Evolutionary conservation across 371 early-diverging fungal genomes (phyloP).

Genomic region (Cokeromyces recurvatus): DNA sequence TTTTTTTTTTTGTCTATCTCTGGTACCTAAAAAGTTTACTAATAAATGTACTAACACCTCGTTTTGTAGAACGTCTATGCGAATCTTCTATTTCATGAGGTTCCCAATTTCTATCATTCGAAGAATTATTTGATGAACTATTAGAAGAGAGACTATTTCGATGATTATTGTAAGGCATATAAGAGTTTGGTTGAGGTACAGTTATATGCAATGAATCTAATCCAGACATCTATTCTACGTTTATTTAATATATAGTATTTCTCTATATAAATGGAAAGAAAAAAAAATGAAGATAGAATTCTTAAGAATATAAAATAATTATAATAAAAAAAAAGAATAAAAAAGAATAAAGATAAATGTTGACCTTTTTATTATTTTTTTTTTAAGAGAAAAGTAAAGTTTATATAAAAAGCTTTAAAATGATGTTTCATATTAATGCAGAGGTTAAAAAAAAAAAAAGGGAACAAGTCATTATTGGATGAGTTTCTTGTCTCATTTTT

Average conservation of each 20-base stretch:
- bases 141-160: constrained; percentile 6
- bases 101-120: constrained; percentile 16
- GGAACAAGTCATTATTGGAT: too few relatives aligned
- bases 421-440: too few relatives aligned
- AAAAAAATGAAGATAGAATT: too few relatives aligned
- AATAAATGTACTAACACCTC: constrained; percentile 20
- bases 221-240: constrained; percentile 2
- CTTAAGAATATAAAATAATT: too few relatives aligned
- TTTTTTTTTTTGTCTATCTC: not conserved
- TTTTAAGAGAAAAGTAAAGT: too few relatives aligned
- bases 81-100: not conserved
- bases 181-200: constrained; percentile 3
- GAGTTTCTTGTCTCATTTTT: too few relatives aligned
- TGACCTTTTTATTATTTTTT: too few relatives aligned
- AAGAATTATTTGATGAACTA: constrained; percentile 3
- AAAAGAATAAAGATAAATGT: too few relatives aligned
- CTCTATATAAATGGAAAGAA: too few relatives aligned
- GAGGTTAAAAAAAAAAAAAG: too few relatives aligned
- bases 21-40: constrained; percentile 17
- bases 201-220: constrained; percentile 1
- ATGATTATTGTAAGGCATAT: not conserved
- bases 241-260: not conserved
- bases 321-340: too few relatives aligned
- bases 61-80: constrained; percentile 6
- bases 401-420: too few relatives aligned